Percentiles rank a stretch among this genome's conserved stretches.
phyloP scores from a whole-genome alignment of 192 early-diverging fungal genomes.

The Backusella luteola region DNA sequence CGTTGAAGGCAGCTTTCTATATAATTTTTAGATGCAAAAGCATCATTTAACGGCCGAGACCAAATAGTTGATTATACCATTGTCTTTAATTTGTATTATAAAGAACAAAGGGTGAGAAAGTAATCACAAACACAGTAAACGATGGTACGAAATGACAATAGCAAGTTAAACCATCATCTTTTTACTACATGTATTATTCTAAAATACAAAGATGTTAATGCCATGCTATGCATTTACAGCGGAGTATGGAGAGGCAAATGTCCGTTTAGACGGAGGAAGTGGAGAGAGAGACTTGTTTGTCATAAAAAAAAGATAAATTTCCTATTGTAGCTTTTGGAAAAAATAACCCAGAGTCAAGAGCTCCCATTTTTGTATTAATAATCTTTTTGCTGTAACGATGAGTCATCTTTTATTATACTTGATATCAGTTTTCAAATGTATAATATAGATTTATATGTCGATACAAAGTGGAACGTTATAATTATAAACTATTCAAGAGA shows the following conservation, averaged over 20 bases:
- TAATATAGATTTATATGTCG: background rate
- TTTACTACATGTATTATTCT: too few relatives aligned
- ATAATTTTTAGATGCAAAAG: background rate
- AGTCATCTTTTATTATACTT: background rate
- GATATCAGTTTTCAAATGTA: background rate
- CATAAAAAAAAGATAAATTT: constrained; percentile 1
- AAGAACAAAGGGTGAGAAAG: background rate
- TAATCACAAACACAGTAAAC: background rate
- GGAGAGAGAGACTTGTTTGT: background rate
- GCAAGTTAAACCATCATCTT: too few relatives aligned
- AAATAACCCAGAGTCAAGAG: background rate
- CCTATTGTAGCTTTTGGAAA: background rate
- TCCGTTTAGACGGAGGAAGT: background rate
- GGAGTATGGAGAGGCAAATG: background rate
- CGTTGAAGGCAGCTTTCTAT: background rate
- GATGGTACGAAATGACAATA: background rate
- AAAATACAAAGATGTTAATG: background rate
- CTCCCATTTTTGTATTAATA: background rate
- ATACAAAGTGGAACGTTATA: too few relatives aligned
- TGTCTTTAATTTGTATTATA: background rate
- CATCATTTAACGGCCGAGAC: background rate
- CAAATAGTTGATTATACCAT: background rate
- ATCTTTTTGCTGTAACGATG: background rate
- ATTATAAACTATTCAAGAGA: too few relatives aligned
- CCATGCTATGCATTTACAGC: background rate